Conservation (phyloP, 352 stramenopile species). For the Lagenidium sp. region DNA sequence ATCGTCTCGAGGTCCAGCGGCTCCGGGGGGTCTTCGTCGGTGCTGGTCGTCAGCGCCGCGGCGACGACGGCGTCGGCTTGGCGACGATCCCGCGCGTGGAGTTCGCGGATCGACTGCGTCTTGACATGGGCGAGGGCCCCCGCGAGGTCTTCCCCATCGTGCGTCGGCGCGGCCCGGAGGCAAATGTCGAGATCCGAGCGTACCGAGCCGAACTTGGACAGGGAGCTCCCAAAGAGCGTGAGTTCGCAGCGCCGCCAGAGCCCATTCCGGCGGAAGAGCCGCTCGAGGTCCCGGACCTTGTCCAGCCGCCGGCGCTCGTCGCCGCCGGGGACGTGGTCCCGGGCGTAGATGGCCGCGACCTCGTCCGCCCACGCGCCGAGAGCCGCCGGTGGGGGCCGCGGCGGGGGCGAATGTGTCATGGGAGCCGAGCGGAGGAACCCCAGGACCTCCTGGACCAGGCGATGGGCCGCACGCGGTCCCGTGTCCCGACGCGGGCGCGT, state of each 20-base stretch:
- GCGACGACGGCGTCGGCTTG: conserved; percentile 4
- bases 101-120: no score
- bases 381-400: no score
- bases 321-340: not conserved
- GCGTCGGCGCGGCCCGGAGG: conserved; percentile 26
- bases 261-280: conserved; percentile 23
- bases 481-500: no score
- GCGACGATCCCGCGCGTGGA: conserved; percentile 29
- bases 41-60: conserved; percentile 6
- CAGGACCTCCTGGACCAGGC: no score
- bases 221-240: conserved; percentile 65
- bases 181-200: conserved; percentile 75
- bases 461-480: no score
- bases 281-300: conserved; percentile 37
- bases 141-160: no score
- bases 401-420: no score
- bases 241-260: conserved; percentile 44
- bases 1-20: conserved; percentile 32
- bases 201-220: conserved; percentile 65
- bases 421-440: no score
- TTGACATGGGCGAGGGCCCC: no score
- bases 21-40: conserved; percentile 20
- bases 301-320: conserved; percentile 8
- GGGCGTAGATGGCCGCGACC: not conserved
- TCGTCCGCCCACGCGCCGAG: not conserved